These are phyloP conservation scores for Penicillium fimorum DNA, from an alignment of 495 filamentous ascomycete genomes.

Conservation along the genomic window DNA sequence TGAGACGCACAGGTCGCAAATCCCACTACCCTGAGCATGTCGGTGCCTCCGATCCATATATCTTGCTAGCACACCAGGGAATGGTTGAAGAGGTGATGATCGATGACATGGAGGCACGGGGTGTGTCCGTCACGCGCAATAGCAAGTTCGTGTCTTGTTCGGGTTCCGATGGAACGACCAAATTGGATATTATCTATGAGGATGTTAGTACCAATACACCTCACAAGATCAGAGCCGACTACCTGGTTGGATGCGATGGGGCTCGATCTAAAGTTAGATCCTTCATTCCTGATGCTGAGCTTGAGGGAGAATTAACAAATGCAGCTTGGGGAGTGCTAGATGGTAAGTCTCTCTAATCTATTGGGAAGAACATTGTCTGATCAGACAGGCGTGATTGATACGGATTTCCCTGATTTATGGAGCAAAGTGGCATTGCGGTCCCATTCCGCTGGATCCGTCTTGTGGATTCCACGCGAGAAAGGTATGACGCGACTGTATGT, in stretches of 20 bases:
- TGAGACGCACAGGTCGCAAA: conserved; percentile 66
- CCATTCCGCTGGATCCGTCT: conserved; percentile 65
- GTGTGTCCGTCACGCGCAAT: conserved; percentile 55
- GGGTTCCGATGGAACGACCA: conserved; percentile 20
- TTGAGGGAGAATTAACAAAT: conserved; percentile 60
- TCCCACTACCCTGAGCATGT: conserved; percentile 67
- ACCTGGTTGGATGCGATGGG: conserved; percentile 37
- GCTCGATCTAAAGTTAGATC: conserved; percentile 31
- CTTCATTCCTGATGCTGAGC: conserved; percentile 53
- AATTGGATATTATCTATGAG: conserved; percentile 28
- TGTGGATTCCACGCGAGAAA: conserved; percentile 73
- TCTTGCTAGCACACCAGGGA: conserved; percentile 71
- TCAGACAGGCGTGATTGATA: conserved; percentile 60
- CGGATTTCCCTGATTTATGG: conserved; percentile 76
- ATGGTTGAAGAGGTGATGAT: conserved; percentile 69
- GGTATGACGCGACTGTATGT: conserved; percentile 76
- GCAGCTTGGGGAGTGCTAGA: conserved; percentile 78
- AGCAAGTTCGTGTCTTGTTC: conserved; percentile 56
- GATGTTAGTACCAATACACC: conserved; percentile 17
- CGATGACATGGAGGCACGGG: conserved; percentile 58
- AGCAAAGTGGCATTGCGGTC: conserved; percentile 67
- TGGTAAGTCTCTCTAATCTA: conserved; percentile 34
- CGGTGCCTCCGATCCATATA: conserved; percentile 68
- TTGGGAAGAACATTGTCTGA: not conserved
- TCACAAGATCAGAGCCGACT: conserved; percentile 22